Evolutionary conservation across 805 yeast species (phyloP), one percentile per base, ranked within the genome.

Genomic region (Candida yuanshanica): DNA sequence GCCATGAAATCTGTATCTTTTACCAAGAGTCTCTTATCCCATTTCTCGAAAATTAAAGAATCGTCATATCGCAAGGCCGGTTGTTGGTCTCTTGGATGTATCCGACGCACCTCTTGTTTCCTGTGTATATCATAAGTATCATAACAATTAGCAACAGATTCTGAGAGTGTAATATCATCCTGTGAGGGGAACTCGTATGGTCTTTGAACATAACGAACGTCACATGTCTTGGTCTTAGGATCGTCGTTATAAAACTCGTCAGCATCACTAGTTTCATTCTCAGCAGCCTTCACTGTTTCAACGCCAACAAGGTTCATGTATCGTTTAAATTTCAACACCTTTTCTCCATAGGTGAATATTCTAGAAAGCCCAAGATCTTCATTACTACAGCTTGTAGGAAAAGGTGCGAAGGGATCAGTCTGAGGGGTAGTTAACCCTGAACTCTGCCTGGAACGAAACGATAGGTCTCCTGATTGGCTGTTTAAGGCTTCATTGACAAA

Each of bases 101-200:
- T 20, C 2, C 37, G 20, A 17, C 22, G 20, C 17, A 45, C 13
- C 12, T 25, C 29, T 25, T 51, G 49, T 13, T 20, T 27, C 20
- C 39, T 29, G 35, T 49, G 54, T 2, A 52, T 44, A 41, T 53
- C 58, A 20, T 46, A 52, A 6, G 18, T 29, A 4, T 48, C 47
- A 34, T 40, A 53, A 1, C 44, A 38, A 9, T 17, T 25, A 4
- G 31, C 20, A 3, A 43, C 44, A n/a, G 45, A 47, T 4, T 42
- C 47, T 1, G 37, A 36, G 12, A 44, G 26, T 9, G 36, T 41
- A 16, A 48, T 35, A 11, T 37, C 37, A 37, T 42, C 46, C 20
- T 24, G 34, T n/a, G 36, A 37, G 12, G 33, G 11, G 21, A 35
- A 37, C 14, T 44, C 38, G 33, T 37, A 25, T 9, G 45, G 43